Percentiles rank a stretch among this genome's conserved stretches.
phyloP scores from a whole-genome alignment of 352 stramenopile species.

The Phytopythium helicoides region DNA sequence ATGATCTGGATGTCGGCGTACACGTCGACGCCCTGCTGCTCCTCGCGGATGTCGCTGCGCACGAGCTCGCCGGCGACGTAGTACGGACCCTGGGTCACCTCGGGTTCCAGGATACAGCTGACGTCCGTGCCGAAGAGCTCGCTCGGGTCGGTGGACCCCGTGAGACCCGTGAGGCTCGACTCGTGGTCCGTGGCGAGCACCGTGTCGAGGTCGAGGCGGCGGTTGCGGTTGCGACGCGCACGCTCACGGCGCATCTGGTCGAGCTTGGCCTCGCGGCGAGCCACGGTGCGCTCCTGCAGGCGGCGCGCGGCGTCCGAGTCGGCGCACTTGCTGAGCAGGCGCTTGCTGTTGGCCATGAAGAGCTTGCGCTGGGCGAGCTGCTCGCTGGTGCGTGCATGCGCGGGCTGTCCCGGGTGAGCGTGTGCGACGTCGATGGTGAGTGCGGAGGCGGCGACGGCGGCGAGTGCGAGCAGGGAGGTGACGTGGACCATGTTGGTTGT shows the following conservation, averaged over 20 bases:
- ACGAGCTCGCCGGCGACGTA: conserved; percentile 23
- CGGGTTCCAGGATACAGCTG: conserved; percentile 15
- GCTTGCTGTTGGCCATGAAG: conserved; percentile 19
- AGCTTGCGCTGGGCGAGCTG: conserved; percentile 13
- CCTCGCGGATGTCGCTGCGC: conserved; percentile 21
- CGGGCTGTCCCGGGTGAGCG: conserved; percentile 13
- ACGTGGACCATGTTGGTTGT: conserved; percentile 15
- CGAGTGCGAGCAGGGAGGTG: conserved; percentile 7
- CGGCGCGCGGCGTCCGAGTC: conserved; percentile 16
- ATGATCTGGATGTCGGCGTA: no score
- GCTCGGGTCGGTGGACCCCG: conserved; percentile 13
- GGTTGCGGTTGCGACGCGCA: conserved; percentile 3
- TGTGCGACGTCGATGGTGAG: conserved; percentile 6
- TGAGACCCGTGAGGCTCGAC: conserved; percentile 15
- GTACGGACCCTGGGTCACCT: conserved; percentile 27
- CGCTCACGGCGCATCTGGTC: no score
- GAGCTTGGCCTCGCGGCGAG: conserved; percentile 9
- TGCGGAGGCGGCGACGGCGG: conserved; percentile 4
- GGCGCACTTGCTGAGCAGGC: conserved; percentile 14
- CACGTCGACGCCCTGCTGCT: no score
- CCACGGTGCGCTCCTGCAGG: conserved; percentile 16
- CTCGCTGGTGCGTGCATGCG: conserved; percentile 5
- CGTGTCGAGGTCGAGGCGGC: conserved; percentile 17
- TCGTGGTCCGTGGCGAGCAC: conserved; percentile 18
- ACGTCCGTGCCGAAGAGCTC: conserved; percentile 18